A percentile compares a stretch with the other conserved stretches of the same genome.
Conservation (phyloP, 805 yeast species). For the Huiozyma sinensis region DNA sequence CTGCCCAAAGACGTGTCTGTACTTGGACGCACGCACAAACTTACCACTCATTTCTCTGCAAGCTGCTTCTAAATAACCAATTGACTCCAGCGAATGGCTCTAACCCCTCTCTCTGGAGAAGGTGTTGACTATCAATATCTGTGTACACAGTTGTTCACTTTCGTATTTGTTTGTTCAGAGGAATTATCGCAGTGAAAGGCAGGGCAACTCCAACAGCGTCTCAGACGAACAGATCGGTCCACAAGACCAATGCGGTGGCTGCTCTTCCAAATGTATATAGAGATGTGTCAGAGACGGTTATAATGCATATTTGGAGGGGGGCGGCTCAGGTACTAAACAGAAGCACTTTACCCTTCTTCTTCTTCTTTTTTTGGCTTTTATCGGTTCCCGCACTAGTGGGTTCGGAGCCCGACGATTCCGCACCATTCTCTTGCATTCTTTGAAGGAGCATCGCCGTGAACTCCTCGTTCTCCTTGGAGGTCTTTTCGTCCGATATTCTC, state of each 20-base stretch:
- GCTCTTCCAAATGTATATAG: too few species aligned
- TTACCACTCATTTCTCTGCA: conserved; percentile 45
- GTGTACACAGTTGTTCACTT: too few species aligned
- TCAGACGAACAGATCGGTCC: too few species aligned
- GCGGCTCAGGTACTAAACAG: conserved; percentile 14
- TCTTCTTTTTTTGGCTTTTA: conserved; percentile 17
- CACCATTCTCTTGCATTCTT: conserved; percentile 36
- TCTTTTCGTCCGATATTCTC: conserved; percentile 25
- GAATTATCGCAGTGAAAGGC: too few species aligned
- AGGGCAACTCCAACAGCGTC: too few species aligned
- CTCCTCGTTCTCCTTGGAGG: conserved; percentile 36
- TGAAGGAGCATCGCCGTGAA: conserved; percentile 40
- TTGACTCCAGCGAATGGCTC: too few species aligned
- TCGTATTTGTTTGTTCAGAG: too few species aligned
- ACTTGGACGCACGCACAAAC: conserved; percentile 93
- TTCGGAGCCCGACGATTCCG: background rate
- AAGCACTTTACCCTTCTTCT: conserved; percentile 32
- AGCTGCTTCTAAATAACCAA: too few species aligned
- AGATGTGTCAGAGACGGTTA: too few species aligned
- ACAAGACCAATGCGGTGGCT: too few species aligned
- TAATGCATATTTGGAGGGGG: too few species aligned
- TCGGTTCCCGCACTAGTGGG: background rate
- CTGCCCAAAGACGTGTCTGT: conserved; percentile 93
- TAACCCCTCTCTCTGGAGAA: background rate
- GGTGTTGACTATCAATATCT: background rate